A percentile compares a stretch with the other conserved stretches of the same genome.
phyloP scores from a whole-genome alignment of 2,329 filamentous ascomycete genomes.

The Talaromyces pinophilus region DNA sequence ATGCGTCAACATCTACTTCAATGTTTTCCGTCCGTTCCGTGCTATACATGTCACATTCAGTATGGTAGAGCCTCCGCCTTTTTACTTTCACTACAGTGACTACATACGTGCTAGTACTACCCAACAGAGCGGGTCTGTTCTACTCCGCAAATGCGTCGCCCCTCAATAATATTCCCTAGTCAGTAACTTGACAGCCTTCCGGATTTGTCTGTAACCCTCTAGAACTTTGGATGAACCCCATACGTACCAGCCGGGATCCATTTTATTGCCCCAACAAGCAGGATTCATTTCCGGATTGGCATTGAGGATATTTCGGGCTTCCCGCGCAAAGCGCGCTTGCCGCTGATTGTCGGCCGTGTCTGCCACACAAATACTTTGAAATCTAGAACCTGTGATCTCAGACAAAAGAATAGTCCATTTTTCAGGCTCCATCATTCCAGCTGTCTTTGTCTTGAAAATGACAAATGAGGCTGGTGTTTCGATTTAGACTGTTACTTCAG shows the following conservation, averaged over 20 bases:
- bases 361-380: background rate
- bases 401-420: background rate
- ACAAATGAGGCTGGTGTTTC: background rate
- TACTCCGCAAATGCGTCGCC: conserved; percentile 18
- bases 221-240: conserved; percentile 18
- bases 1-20: background rate
- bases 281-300: conserved; percentile 23
- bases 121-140: conserved; percentile 21
- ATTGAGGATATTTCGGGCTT: conserved; percentile 26
- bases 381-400: background rate
- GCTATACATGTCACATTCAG: background rate
- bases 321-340: conserved; percentile 44
- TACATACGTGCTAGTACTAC: background rate
- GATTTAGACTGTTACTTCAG: conserved; percentile 2
- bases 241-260: conserved; percentile 22
- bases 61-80: conserved; percentile 14
- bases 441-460: background rate
- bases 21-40: background rate
- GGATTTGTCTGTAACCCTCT: background rate
- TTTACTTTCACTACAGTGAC: background rate
- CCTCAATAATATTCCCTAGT: conserved; percentile 13
- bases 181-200: conserved; percentile 13
- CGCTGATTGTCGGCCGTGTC: conserved; percentile 27
- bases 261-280: conserved; percentile 24
- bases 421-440: background rate